Evolutionary conservation across 495 filamentous ascomycete species (phyloP).

Genomic region (Cercophora scortea): DNA sequence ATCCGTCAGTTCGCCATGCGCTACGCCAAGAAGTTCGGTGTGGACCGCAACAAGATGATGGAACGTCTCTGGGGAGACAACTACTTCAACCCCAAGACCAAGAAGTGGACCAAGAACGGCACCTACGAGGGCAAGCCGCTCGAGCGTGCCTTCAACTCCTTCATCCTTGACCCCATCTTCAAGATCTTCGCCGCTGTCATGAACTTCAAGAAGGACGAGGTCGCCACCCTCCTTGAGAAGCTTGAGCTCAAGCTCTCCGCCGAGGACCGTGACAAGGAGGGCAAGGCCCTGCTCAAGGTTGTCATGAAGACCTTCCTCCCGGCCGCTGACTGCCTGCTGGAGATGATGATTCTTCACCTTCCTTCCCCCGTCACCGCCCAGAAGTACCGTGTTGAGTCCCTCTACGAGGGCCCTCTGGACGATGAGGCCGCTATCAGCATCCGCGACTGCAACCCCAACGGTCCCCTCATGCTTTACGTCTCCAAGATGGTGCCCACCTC

Average conservation of each 20-base stretch:
- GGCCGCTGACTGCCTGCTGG: slow-evolving; percentile 93
- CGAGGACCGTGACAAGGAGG: slow-evolving; percentile 90
- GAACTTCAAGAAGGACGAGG: slow-evolving; percentile 98
- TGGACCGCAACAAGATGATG: slow-evolving; percentile 99
- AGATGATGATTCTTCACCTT: slow-evolving; percentile 99
- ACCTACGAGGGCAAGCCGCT: slow-evolving; percentile 77
- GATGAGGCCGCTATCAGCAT: slow-evolving; percentile 91
- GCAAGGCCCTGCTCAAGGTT: slow-evolving; percentile 94
- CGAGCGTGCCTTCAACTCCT: slow-evolving; percentile 98
- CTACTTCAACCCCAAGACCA: slow-evolving; percentile 99
- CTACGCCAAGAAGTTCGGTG: slow-evolving; percentile 99
- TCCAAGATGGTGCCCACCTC: slow-evolving; percentile 99
- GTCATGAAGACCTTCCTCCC: slow-evolving; percentile 98
- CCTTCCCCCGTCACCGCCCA: slow-evolving; percentile 94
- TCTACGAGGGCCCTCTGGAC: slow-evolving; percentile 95
- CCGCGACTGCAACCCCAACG: slow-evolving; percentile 96
- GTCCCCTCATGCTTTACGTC: slow-evolving; percentile 98
- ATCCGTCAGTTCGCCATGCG: slow-evolving; percentile 93
- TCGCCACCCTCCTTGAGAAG: slow-evolving; percentile 74
- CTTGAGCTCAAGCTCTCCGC: slow-evolving; percentile 78
- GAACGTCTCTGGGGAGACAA: slow-evolving; percentile 99
- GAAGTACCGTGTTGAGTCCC: slow-evolving; percentile 95
- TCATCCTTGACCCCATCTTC: slow-evolving; percentile 99
- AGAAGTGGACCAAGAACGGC: slow-evolving; percentile 93
- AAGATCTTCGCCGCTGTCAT: slow-evolving; percentile 90